phyloP scores from a whole-genome alignment of 108 stramenopile species.

The Schizochytrium sp. region DNA sequence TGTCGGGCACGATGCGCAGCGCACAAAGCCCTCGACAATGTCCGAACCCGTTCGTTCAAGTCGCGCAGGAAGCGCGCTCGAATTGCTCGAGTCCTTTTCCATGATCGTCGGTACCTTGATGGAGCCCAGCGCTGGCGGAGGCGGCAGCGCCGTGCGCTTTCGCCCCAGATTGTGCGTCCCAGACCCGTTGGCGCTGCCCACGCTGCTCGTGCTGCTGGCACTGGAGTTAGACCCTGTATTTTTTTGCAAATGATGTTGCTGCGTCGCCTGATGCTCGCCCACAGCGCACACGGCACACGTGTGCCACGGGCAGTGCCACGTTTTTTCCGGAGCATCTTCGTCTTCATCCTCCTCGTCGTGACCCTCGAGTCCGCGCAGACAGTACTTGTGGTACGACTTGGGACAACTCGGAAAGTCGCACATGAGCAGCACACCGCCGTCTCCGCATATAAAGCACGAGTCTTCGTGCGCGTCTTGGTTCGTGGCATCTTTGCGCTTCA shows the following conservation, averaged over 20 bases:
- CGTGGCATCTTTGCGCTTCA: background rate
- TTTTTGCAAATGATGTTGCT: background rate
- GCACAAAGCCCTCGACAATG: background rate
- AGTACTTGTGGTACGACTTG: background rate
- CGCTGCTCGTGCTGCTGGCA: background rate
- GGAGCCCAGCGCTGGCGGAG: background rate
- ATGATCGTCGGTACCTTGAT: background rate
- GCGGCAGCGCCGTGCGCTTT: background rate
- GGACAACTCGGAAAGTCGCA: background rate
- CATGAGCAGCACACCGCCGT: background rate
- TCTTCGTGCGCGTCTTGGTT: background rate
- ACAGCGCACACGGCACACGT: background rate
- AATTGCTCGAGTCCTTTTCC: background rate
- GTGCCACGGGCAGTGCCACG: slow-evolving; percentile 6
- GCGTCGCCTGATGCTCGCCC: background rate
- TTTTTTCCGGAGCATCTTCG: background rate
- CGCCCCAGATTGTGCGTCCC: background rate
- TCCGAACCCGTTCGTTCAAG: background rate
- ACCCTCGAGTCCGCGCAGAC: background rate
- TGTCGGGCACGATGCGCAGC: background rate
- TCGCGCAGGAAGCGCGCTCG: background rate
- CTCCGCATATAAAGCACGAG: background rate
- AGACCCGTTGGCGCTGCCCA: background rate
- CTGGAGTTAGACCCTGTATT: background rate
- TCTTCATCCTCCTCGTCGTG: background rate